phyloP scores from a whole-genome alignment of 1,284 basidiomycete genomes.

The Moesziomyces antarcticus region DNA sequence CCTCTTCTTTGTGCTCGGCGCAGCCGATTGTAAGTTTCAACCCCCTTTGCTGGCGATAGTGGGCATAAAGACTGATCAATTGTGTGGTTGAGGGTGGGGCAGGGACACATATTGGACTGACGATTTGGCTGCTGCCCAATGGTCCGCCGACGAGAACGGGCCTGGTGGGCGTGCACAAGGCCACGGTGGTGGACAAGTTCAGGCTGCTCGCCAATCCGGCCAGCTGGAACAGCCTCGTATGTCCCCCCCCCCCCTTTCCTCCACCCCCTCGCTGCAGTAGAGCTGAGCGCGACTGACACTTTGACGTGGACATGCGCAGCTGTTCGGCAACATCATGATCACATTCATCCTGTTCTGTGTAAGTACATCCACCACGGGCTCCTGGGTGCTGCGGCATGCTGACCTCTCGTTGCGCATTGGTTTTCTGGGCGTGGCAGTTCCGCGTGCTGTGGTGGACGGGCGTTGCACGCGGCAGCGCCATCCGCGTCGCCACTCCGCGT shows the following conservation, averaged over 20 bases:
- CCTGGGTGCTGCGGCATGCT: background rate
- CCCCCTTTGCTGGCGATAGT: too few relatives aligned
- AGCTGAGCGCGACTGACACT: conserved; percentile 1
- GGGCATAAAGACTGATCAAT: too few relatives aligned
- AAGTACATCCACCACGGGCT: conserved; percentile 6
- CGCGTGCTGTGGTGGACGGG: conserved; percentile 47
- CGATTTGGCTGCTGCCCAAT: conserved; percentile 53
- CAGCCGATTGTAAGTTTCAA: conserved; percentile 53
- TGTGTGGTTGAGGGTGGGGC: too few relatives aligned
- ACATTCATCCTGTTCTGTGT: conserved; percentile 56
- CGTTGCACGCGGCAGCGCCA: conserved; percentile 34
- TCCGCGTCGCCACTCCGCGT: conserved; percentile 7
- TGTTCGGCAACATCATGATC: conserved; percentile 62
- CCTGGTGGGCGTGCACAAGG: conserved; percentile 7
- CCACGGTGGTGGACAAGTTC: conserved; percentile 17
- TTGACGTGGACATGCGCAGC: conserved; percentile 13
- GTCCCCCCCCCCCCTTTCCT: conserved; percentile 3
- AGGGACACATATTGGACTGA: conserved; percentile 58
- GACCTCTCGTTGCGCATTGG: background rate
- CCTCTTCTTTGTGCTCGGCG: conserved; percentile 52
- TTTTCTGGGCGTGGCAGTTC: conserved; percentile 15
- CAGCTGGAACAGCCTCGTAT: conserved; percentile 52
- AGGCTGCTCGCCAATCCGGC: conserved; percentile 18
- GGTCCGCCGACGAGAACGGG: conserved; percentile 20
- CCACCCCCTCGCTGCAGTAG: too few relatives aligned